Conservation (phyloP, 75 land plant genomes). For the Selaginella moellendorffii region DNA sequence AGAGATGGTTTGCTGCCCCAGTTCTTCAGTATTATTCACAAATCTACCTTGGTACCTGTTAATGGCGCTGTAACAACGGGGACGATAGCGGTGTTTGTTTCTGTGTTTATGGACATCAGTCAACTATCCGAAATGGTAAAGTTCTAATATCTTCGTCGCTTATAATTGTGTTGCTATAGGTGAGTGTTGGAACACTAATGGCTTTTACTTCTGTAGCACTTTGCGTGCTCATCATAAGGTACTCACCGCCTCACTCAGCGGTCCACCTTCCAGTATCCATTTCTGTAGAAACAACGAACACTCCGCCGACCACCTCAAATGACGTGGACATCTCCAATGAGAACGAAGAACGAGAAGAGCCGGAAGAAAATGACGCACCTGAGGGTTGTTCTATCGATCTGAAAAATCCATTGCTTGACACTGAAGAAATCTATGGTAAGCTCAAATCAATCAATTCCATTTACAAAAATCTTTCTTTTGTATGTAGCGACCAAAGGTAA, state of each 20-base stretch:
- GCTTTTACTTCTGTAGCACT: slow-evolving; percentile 5
- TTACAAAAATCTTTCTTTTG: too few species aligned
- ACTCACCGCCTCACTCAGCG: background rate
- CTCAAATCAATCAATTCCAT: too few species aligned
- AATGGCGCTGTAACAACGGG: background rate
- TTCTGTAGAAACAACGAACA: too few species aligned
- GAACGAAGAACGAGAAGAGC: too few species aligned
- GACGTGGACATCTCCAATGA: too few species aligned
- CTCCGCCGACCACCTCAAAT: too few species aligned
- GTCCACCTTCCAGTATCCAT: background rate
- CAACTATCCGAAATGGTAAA: slow-evolving; percentile 5
- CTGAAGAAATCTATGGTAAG: too few species aligned
- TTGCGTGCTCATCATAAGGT: slow-evolving; percentile 3
- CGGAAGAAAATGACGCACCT: too few species aligned
- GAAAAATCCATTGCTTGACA: too few species aligned
- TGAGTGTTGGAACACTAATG: slow-evolving; percentile 8
- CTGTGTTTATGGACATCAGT: background rate
- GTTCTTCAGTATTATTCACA: background rate
- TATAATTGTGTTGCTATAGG: background rate
- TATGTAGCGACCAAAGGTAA: too few species aligned
- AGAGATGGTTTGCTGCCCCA: slow-evolving; percentile 2
- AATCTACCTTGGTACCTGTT: background rate
- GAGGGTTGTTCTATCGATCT: too few species aligned
- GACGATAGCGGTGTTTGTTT: background rate
- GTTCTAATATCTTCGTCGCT: background rate